Conservation (phyloP, 139 green algal species). For the Chlorella sp. region DNA sequence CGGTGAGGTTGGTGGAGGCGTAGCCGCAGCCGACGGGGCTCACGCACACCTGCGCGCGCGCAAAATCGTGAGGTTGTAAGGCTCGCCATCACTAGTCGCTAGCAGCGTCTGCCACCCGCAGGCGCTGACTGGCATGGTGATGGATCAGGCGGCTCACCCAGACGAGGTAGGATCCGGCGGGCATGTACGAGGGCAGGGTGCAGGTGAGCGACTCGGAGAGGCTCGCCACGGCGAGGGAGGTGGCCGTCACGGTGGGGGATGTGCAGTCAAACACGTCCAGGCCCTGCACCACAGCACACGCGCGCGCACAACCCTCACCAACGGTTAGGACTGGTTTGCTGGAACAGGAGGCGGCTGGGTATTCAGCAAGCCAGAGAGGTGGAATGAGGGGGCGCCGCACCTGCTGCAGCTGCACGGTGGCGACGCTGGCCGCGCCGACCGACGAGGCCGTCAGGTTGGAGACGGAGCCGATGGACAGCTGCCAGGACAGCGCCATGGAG, state of each 20-base stretch:
- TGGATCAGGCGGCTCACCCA: too few species aligned
- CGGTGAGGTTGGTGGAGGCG: not conserved
- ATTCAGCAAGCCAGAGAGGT: too few species aligned
- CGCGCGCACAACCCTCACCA: too few species aligned
- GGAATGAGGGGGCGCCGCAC: too few species aligned
- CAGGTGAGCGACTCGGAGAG: conserved; percentile 17
- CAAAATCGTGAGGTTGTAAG: too few species aligned
- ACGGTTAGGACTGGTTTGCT: too few species aligned
- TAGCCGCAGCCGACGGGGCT: not conserved
- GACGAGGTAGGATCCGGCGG: conserved; percentile 11
- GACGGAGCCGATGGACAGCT: not conserved
- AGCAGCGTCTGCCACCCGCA: too few species aligned
- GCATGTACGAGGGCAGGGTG: conserved; percentile 10
- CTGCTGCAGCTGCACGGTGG: not conserved
- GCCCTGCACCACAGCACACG: too few species aligned
- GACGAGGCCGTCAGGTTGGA: not conserved
- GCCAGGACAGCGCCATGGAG: not conserved
- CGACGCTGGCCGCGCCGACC: not conserved
- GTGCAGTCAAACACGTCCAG: conserved; percentile 1
- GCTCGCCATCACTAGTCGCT: too few species aligned
- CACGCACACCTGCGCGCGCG: too few species aligned
- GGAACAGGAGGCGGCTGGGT: too few species aligned
- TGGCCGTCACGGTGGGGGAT: conserved; percentile 6
- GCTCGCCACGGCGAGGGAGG: not conserved
- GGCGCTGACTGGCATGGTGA: too few species aligned